Conservation (phyloP, 1,284 basidiomycete species). For the Microbotryum intermedium region DNA sequence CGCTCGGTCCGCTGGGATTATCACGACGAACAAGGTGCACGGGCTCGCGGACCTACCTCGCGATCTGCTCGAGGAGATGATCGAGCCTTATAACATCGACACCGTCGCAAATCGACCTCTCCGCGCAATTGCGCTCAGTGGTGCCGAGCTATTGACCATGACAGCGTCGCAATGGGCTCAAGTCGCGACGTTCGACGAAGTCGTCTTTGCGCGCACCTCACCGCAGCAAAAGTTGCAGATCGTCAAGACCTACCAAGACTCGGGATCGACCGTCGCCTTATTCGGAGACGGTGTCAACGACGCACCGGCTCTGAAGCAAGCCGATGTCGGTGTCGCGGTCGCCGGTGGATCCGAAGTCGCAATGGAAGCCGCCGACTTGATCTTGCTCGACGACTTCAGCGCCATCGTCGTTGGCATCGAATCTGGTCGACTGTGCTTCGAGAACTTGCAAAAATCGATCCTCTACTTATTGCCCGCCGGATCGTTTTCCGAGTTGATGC, state of each 20-base stretch:
- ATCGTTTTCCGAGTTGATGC: conserved; percentile 59
- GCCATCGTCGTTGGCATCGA: conserved; percentile 44
- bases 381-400: conserved; percentile 41
- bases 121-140: conserved; percentile 31
- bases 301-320: conserved; percentile 46
- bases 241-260: conserved; percentile 53
- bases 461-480: conserved; percentile 31
- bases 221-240: conserved; percentile 61
- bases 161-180: conserved; percentile 48
- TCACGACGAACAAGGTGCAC: conserved; percentile 45
- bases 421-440: conserved; percentile 51
- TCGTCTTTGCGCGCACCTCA: conserved; percentile 64
- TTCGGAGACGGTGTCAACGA: conserved; percentile 68
- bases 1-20: conserved; percentile 53
- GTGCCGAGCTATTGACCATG: conserved; percentile 44
- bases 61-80: no score
- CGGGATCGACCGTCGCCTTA: conserved; percentile 50
- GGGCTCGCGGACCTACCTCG: conserved; percentile 40
- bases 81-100: no score
- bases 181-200: conserved; percentile 51
- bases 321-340: conserved; percentile 47
- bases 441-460: conserved; percentile 53
- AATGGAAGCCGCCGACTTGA: conserved; percentile 42
- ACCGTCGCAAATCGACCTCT: conserved; percentile 34
- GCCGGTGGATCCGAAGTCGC: conserved; percentile 44